Evolutionary conservation across 768 basidiomycete genomes (phyloP), one percentile per base, ranked within the genome.

Genomic region (Mycena kentingensis): DNA sequence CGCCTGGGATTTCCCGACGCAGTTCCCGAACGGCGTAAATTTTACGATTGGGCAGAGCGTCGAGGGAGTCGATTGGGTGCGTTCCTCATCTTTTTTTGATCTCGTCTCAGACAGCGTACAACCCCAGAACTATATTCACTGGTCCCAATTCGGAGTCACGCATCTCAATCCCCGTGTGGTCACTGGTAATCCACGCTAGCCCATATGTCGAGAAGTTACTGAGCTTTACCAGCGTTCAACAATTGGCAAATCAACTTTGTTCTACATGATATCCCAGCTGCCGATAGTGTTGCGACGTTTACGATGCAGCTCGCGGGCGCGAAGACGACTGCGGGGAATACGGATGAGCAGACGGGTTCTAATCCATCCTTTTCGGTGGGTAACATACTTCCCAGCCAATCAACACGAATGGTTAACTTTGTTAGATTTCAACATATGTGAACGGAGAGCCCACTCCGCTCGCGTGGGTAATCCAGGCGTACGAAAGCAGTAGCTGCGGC

Each of bases 181-280:
- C 7, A 66, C 65, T 3, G 53, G 65, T 64, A 50, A 26, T 28
- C 19, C 7, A 35, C 12, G 4, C 11, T 19, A 18, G 2, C 27
- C 32, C 61, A 54, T 47, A 46, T 51, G 51, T 39, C 49, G 58
- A 26, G 8, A n/a, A 5, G 38, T 11, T 31, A 6, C 21, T 10
- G 51, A 25, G 18, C 24, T n/a, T 11, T 36, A 24, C 3, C 29
- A 46, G 51, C 52, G 22, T 22, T 55, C 21, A 58, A 55, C 35
- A 53, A 55, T 29, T 67, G 66, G 66, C 60, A 57, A 10, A 65
- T 67, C 49, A 65, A 65, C 49, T 67, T 67, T 47, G 44, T 63
- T 19, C 43, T 67, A 2, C 31, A 42, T 21, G 29, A 49, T 7
- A 34, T 28, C 13, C 60, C 61, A 11, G 28, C 53, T 0, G 15